Evolutionary conservation across 1,284 basidiomycete species (phyloP).

Genomic region (Clitocybe nebularis): DNA sequence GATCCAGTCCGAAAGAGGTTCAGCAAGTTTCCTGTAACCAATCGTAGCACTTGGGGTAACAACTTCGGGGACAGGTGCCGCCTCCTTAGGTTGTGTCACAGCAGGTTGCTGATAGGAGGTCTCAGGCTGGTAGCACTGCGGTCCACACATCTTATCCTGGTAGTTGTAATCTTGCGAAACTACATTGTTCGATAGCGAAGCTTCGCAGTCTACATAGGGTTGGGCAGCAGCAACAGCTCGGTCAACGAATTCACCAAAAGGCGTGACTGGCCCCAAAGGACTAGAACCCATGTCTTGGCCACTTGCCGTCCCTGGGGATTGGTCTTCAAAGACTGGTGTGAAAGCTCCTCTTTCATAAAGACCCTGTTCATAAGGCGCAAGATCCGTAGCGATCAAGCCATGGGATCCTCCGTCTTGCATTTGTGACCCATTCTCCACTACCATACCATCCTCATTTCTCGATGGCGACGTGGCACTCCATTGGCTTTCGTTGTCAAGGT

Average conservation of each 20-base stretch:
- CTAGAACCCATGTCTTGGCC: constrained; percentile 56
- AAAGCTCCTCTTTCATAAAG: constrained; percentile 52
- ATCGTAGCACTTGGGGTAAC: constrained; percentile 49
- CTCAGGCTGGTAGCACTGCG: constrained; percentile 21
- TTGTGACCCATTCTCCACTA: constrained; percentile 19
- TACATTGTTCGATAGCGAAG: constrained; percentile 12
- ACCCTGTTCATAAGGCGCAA: constrained; percentile 21
- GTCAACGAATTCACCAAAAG: constrained; percentile 72
- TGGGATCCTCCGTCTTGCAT: constrained; percentile 19
- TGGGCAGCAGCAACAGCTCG: constrained; percentile 52
- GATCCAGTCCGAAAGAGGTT: constrained; percentile 74
- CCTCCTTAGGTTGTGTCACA: constrained; percentile 32
- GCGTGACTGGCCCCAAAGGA: constrained; percentile 67
- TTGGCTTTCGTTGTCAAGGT: constrained; percentile 32
- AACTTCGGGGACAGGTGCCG: constrained; percentile 34
- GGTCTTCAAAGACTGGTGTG: constrained; percentile 62
- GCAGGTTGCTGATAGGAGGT: constrained; percentile 26
- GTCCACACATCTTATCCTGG: constrained; percentile 19
- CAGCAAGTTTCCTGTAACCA: constrained; percentile 65
- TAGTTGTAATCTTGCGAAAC: constrained; percentile 15
- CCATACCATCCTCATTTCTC: constrained; percentile 14
- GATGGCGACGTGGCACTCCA: constrained; percentile 27
- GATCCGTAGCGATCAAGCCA: constrained; percentile 20
- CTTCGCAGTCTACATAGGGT: constrained; percentile 15
- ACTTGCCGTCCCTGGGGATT: constrained; percentile 51